Conservation (phyloP, 108 stramenopile genomes). For the Asterionellopsis glacialis region DNA sequence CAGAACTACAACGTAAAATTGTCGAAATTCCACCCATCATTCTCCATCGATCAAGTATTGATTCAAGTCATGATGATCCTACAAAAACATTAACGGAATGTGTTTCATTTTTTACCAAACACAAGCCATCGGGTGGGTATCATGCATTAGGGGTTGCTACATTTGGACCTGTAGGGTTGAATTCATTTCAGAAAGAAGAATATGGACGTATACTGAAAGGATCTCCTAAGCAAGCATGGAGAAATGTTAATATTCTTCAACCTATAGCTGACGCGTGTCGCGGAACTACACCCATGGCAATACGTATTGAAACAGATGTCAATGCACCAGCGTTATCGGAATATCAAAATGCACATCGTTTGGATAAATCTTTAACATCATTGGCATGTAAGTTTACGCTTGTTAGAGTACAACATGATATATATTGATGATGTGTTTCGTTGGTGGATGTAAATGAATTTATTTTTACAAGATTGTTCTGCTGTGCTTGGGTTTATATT, state of each 20-base stretch:
- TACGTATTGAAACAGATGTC: constrained; percentile 93
- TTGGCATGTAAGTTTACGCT: constrained; percentile 1
- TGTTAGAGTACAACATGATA: constrained; percentile 1
- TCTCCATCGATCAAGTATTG: constrained; percentile 39
- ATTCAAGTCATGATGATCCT: constrained; percentile 47
- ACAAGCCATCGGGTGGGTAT: constrained; percentile 43
- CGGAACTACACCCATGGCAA: constrained; percentile 18
- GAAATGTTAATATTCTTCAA: constrained; percentile 66
- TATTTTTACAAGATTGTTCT: too few relatives aligned
- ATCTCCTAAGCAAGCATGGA: constrained; percentile 90
- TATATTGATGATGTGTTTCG: too few relatives aligned
- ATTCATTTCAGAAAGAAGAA: constrained; percentile 20
- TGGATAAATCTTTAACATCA: constrained; percentile 3
- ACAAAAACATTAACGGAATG: constrained; percentile 39
- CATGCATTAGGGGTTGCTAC: constrained; percentile 87
- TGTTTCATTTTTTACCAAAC: constrained; percentile 34
- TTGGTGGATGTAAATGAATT: too few relatives aligned
- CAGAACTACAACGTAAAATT: constrained; percentile 13
- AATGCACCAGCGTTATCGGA: constrained; percentile 97
- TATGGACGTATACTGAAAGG: constrained; percentile 85
- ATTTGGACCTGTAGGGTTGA: constrained; percentile 90
- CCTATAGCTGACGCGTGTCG: constrained; percentile 55
- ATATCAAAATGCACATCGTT: constrained; percentile 31
- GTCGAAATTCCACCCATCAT: constrained; percentile 29
- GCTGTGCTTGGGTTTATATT: too few relatives aligned